phyloP scores from a whole-genome alignment of 257 asterid species.

The Coffea canephora region DNA sequence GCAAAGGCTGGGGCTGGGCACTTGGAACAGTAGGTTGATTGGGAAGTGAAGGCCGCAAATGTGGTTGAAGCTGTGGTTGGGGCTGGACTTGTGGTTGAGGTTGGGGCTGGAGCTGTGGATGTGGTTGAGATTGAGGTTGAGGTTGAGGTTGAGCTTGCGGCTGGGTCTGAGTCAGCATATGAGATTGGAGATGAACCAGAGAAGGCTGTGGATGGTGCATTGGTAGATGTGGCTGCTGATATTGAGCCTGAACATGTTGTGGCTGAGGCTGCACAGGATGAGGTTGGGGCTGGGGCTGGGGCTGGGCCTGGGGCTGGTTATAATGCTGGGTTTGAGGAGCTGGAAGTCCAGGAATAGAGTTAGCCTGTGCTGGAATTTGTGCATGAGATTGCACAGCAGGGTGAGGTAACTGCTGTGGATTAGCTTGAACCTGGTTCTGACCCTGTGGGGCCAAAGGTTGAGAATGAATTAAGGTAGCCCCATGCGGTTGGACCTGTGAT shows the following conservation, averaged over 20 bases:
- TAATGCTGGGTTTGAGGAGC: slow-evolving; percentile 39
- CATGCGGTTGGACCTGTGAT: slow-evolving; percentile 37
- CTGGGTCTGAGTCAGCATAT: background rate
- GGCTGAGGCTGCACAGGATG: slow-evolving; percentile 41
- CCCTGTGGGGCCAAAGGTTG: slow-evolving; percentile 41
- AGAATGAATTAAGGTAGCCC: slow-evolving; percentile 18
- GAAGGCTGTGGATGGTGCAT: slow-evolving; percentile 42
- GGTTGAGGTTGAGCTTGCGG: slow-evolving; percentile 21
- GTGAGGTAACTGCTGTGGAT: slow-evolving; percentile 44
- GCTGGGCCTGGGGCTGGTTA: slow-evolving; percentile 12
- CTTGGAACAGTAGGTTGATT: slow-evolving; percentile 48
- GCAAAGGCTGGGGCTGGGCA: slow-evolving; percentile 42
- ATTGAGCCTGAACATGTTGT: slow-evolving; percentile 55
- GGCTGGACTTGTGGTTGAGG: slow-evolving; percentile 37
- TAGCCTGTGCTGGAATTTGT: slow-evolving; percentile 38
- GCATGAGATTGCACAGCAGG: slow-evolving; percentile 51
- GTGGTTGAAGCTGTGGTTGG: slow-evolving; percentile 46
- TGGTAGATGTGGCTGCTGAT: slow-evolving; percentile 48
- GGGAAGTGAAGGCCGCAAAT: slow-evolving; percentile 44
- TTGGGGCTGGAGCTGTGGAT: slow-evolving; percentile 27
- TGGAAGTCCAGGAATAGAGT: slow-evolving; percentile 48
- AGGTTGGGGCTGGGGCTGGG: slow-evolving; percentile 45
- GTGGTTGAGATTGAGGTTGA: slow-evolving; percentile 41
- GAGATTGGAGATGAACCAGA: slow-evolving; percentile 30
- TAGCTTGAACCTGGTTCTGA: slow-evolving; percentile 38